Conservation (phyloP, 495 filamentous ascomycete species). For the Penicillium verhagenii region DNA sequence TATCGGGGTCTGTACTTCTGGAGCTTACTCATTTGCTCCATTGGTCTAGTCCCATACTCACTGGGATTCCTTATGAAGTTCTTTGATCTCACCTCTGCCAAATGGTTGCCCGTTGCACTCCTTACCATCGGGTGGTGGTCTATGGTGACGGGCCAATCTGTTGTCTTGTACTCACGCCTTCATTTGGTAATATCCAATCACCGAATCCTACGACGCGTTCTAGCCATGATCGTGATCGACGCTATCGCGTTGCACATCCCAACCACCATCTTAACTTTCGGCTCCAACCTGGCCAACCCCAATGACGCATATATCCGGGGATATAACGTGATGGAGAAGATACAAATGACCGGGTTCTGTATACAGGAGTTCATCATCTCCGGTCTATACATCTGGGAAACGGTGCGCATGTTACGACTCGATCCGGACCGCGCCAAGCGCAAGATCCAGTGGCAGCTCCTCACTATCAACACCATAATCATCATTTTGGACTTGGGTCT, state of each 20-base stretch:
- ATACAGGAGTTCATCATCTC: slow-evolving; percentile 63
- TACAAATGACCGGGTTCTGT: slow-evolving; percentile 63
- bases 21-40: slow-evolving; percentile 50
- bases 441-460: slow-evolving; percentile 57
- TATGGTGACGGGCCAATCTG: slow-evolving; percentile 66
- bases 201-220: slow-evolving; percentile 49
- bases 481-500: slow-evolving; percentile 56
- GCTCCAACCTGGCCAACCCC: slow-evolving; percentile 45
- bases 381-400: slow-evolving; percentile 58
- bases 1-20: slow-evolving; percentile 59
- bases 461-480: slow-evolving; percentile 58
- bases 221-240: slow-evolving; percentile 59
- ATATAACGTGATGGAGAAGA: slow-evolving; percentile 60
- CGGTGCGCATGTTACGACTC: slow-evolving; percentile 45
- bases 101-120: slow-evolving; percentile 43
- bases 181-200: slow-evolving; percentile 56
- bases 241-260: slow-evolving; percentile 54
- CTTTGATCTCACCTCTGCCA: slow-evolving; percentile 45
- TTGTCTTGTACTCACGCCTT: slow-evolving; percentile 68
- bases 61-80: slow-evolving; percentile 63
- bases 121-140: slow-evolving; percentile 57
- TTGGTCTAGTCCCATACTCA: slow-evolving; percentile 57
- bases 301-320: slow-evolving; percentile 31
- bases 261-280: slow-evolving; percentile 56
- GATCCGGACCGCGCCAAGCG: slow-evolving; percentile 44